These are phyloP conservation scores for Aureobasidium uvarum DNA, from an alignment of 2,329 filamentous ascomycete genomes.

Conservation along the genomic window DNA sequence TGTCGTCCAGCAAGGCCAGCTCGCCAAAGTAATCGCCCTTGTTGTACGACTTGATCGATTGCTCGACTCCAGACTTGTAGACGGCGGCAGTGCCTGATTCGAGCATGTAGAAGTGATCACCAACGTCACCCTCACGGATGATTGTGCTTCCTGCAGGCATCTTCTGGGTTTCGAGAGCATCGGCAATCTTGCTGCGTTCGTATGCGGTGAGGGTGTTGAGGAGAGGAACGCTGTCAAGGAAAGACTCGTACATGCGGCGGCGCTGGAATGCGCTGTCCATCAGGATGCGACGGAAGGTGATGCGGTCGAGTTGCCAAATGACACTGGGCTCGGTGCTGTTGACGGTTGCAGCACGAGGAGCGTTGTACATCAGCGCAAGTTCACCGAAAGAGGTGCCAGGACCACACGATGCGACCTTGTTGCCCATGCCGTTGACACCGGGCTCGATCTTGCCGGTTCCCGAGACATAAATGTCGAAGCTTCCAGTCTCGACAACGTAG, in stretches of 20 bases:
- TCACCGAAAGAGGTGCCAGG: conserved; percentile 94
- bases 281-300: conserved; percentile 95
- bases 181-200: conserved; percentile 95
- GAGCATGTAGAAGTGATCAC: conserved; percentile 86
- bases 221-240: conserved; percentile 89
- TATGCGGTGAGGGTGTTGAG: conserved; percentile 81
- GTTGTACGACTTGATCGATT: conserved; percentile 73
- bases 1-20: conserved; percentile 87
- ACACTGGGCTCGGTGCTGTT: conserved; percentile 79
- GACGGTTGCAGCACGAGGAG: conserved; percentile 90
- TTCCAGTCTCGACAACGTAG: conserved; percentile 90
- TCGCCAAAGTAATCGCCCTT: conserved; percentile 98
- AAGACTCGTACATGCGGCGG: conserved; percentile 94
- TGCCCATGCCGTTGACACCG: conserved; percentile 77
- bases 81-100: conserved; percentile 85
- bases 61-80: conserved; percentile 69
- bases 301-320: conserved; percentile 89
- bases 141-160: conserved; percentile 76
- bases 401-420: conserved; percentile 76
- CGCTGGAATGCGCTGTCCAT: conserved; percentile 98
- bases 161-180: conserved; percentile 89
- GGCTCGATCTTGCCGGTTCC: conserved; percentile 71
- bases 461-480: conserved; percentile 91
- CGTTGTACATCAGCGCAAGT: conserved; percentile 97
- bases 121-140: conserved; percentile 87